Evolutionary conservation across 1,284 basidiomycete genomes (phyloP), one percentile per base, ranked within the genome.

Genomic region (Abortiporus biennis): DNA sequence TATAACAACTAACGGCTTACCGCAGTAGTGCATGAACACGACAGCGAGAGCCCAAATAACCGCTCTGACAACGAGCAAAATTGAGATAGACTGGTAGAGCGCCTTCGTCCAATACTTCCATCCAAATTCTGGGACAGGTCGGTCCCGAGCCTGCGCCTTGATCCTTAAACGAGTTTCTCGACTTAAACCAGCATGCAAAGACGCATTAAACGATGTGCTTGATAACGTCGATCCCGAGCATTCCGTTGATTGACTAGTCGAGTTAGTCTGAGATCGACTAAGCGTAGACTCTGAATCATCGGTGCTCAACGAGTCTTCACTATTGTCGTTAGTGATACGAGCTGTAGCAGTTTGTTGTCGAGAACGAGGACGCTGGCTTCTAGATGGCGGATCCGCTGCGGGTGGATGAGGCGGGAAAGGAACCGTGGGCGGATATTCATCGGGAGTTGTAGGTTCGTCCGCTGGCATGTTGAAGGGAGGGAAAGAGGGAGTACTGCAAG

Each of bases 11-110:
- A 25, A 16, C 0, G 6, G 47, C 56, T 16, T 40, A 56, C 56
- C 59, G 32, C 54, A 54, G 40, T 61, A 61, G 36, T 59, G 57
- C 59, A 59, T 61, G 44, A 59, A 56, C 13, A 54, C 55, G 19
- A 59, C 54, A 12, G 59, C 59, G 0, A 51, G 27, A 6, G 53
- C 57, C 57, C 57, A 59, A 4, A 57, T 48, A 8, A 49, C 51
- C 6, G 59, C 57, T 1, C 59, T 46, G 9, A 57, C 17, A 22
- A 48, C 42, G 15, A 58, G 33, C 8, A 54, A 44, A 16, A 51
- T 15, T 12, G 49, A 52, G 27, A 58, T 47, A 4, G 52, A 50
- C 24, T 39, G 20, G 36, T 52, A 57, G 45, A 57, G 53, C 29
- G 37, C 30, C 37, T 45, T 47, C 20, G 47, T 2, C 54, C 55